Evolutionary conservation across 495 filamentous ascomycete species (phyloP), one percentile per base, ranked within the genome.

Genomic region (Penicillium waksmanii): DNA sequence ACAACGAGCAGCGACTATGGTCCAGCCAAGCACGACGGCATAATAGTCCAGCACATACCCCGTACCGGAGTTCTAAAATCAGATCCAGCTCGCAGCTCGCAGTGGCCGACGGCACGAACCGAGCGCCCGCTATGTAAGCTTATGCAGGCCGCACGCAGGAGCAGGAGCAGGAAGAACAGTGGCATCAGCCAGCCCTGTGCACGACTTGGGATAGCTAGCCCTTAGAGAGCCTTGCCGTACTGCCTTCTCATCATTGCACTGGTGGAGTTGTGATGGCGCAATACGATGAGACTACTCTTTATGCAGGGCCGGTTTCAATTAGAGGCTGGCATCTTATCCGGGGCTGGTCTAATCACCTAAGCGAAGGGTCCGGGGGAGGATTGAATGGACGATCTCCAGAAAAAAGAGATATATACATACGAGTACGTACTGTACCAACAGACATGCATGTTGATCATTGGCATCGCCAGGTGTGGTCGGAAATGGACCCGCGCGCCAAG

Each of bases 351-450:
- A 61, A 55, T 61, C 63, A 47, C 42, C 38, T 61, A 58, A 48
- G 51, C 63, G 55, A 61, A 58, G 55, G 51, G 53, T 65, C 56
- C 58, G 63, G 63, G 63, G 63, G 59, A 62, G 53, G 18, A 25
- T 23, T 48, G 19, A 19, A 10, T 17, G 7, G 42, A 44, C n/a
- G 42, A 44, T 44, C 42, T 9, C 42, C 17, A 43, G 3, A 18
- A 9, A 44, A 19, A 4, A 31, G 27, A 31, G n/a, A n/a, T n/a
- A n/a, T n/a, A n/a, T n/a, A n/a, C n/a, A n/a, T n/a, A n/a, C n/a
- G n/a, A n/a, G n/a, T 23, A 23, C 3, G 3, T 23, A 42, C 5
- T 42, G 36, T 40, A 40, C 12, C 11, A 40, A 40, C 27, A 31
- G 27, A 31, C 27, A 31, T 31, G 8, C 27, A 4, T 31, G 27